Base-by-base conservation (phyloP, 75 land plant genomes). In the Pinus albicaulis region DNA sequence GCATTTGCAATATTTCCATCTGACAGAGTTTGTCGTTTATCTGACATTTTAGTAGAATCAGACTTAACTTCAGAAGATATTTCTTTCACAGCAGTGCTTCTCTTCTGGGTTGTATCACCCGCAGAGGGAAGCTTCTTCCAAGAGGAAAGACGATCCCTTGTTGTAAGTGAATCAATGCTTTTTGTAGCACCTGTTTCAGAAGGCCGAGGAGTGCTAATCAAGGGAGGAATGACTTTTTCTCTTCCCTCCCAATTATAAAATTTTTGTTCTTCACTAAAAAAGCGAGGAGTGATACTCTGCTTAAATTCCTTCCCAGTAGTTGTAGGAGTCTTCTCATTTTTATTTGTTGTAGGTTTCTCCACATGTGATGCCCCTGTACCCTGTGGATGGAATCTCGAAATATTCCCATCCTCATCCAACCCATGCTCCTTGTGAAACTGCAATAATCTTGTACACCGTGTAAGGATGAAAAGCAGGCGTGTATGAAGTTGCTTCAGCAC, bases 401-500 rank as follows among this genome's bases (percentile, higher is more conserved):
- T 73, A 76, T 73, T 65, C 58, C 86, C 94, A 81, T 93, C 97
- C 76, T 90, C 99, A 79, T 89, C 91, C 55, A 92, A 82, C 23
- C 85, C 89, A 80, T 87, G 90, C 77, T 96, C 99, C 76, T 94
- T 96, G 77, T 94, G 94, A 77, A 92, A 95, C 78, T 98, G 99
- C 76, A 98, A 76, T 75, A 98, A 85, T 24, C 99, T 82, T 11
- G 99, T 98, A 77, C 99, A 98, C 57, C 99, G 82, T 0, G 99
- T 98, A 41, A 98, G 94, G 52, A 98, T 98, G 83, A 98, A 98
- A 82, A 98, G 99, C 95, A 98, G 95, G n/a, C 92, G 90, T 0
- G 98, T 98, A 79, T 95, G 90, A 17, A 98, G 89, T 82, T 91
- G 93, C 78, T 98, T 98, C 20, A 98, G 80, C 56, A 85, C 75